These are phyloP conservation scores for Sugiyamaella grinbergsii DNA, from an alignment of 1,139 yeast species.

Conservation along the genomic window DNA sequence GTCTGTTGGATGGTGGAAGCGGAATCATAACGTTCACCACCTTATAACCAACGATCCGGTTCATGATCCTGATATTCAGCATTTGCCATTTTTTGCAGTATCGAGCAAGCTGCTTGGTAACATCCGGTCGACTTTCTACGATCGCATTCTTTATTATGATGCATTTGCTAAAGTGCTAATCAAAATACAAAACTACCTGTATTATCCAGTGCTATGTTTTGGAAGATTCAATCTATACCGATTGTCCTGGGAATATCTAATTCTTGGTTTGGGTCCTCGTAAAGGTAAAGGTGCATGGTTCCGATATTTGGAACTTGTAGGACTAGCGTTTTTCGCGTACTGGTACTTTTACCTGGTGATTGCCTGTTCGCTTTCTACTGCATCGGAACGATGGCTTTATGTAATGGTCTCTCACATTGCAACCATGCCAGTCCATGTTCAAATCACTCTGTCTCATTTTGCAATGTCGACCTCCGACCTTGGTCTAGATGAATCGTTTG, in stretches of 20 bases:
- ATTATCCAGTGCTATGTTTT: conserved; percentile 77
- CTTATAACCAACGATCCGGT: conserved; percentile 85
- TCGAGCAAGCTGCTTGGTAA: conserved; percentile 66
- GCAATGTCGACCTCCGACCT: conserved; percentile 91
- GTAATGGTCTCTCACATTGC: conserved; percentile 74
- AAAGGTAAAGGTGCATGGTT: conserved; percentile 86
- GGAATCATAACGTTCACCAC: conserved; percentile 90
- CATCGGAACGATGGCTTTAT: conserved; percentile 56
- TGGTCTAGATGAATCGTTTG: conserved; percentile 80
- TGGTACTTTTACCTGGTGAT: conserved; percentile 78
- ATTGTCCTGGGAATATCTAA: conserved; percentile 73
- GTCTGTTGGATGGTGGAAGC: conserved; percentile 93
- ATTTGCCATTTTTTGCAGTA: conserved; percentile 87
- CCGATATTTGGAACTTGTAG: conserved; percentile 72
- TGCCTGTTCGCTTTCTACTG: conserved; percentile 53
- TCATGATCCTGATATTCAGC: conserved; percentile 94
- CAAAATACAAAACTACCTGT: conserved; percentile 66
- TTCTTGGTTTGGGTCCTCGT: conserved; percentile 75
- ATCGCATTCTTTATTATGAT: conserved; percentile 66
- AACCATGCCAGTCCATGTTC: conserved; percentile 90
- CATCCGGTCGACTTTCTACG: conserved; percentile 79
- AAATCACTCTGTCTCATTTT: conserved; percentile 85
- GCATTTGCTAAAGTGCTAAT: conserved; percentile 58
- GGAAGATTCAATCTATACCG: conserved; percentile 86
- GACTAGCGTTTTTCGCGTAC: conserved; percentile 65